Evolutionary conservation across 2,329 filamentous ascomycete species (phyloP).

Genomic region (Lasiodiplodia citricola): DNA sequence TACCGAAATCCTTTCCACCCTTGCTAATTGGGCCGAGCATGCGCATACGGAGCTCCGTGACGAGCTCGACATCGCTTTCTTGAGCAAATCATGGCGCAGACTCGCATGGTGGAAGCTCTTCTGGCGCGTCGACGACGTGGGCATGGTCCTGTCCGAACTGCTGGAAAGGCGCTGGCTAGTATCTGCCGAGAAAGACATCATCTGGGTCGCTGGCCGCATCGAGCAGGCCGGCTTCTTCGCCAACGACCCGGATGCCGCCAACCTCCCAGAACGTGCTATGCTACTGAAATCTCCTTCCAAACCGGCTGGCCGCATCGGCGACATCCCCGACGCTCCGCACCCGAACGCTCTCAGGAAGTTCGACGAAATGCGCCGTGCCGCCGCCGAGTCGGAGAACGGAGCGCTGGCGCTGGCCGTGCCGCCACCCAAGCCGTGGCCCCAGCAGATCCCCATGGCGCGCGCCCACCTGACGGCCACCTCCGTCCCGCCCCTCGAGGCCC

Average conservation of each 20-base stretch:
- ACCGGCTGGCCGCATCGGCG: background rate
- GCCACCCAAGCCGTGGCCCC: slow-evolving; percentile 66
- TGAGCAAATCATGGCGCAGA: slow-evolving; percentile 76
- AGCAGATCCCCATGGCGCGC: slow-evolving; percentile 75
- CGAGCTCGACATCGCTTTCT: slow-evolving; percentile 78
- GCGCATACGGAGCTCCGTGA: slow-evolving; percentile 84
- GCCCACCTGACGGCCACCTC: slow-evolving; percentile 49
- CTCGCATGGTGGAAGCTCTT: slow-evolving; percentile 94
- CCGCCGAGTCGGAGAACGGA: background rate
- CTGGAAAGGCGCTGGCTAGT: slow-evolving; percentile 77
- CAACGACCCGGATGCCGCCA: background rate
- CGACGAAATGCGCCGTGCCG: background rate
- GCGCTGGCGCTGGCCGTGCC: slow-evolving; percentile 24
- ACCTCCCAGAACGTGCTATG: slow-evolving; percentile 10
- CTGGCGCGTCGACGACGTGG: slow-evolving; percentile 92
- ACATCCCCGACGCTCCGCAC: slow-evolving; percentile 8
- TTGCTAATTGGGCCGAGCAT: slow-evolving; percentile 75
- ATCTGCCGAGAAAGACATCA: slow-evolving; percentile 77
- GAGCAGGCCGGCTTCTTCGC: slow-evolving; percentile 63
- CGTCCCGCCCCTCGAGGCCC: slow-evolving; percentile 51
- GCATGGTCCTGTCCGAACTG: slow-evolving; percentile 80
- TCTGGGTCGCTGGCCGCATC: slow-evolving; percentile 81
- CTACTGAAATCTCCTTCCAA: background rate
- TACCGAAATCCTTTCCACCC: slow-evolving; percentile 60
- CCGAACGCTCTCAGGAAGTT: background rate